phyloP scores from a whole-genome alignment of 179 eudicot genomes.

The Camellia oleifera region DNA sequence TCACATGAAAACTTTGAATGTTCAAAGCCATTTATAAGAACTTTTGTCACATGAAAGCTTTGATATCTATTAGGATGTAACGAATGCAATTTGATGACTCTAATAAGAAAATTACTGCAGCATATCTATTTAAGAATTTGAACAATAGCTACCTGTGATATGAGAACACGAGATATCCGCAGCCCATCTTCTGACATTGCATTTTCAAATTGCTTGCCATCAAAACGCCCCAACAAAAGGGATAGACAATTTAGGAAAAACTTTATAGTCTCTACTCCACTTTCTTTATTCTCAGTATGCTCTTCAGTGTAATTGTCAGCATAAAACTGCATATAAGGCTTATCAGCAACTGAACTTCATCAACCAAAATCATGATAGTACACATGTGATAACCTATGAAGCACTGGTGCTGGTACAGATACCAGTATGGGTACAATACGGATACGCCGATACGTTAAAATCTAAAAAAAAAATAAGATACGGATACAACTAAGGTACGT shows the following conservation, averaged over 20 bases:
- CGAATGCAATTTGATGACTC: no score
- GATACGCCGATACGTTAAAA: no score
- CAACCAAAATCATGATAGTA: not conserved
- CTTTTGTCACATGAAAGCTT: not conserved
- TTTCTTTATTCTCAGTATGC: conserved; percentile 36
- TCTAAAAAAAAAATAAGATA: no score
- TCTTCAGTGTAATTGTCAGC: conserved; percentile 46
- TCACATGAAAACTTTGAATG: not conserved
- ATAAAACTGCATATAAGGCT: conserved; percentile 50
- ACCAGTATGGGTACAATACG: no score
- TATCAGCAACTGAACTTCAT: conserved; percentile 9
- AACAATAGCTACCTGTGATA: conserved; percentile 53
- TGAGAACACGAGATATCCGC: conserved; percentile 47
- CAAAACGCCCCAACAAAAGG: conserved; percentile 65
- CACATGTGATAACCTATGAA: no score
- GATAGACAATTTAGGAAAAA: conserved; percentile 73
- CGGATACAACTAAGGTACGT: no score
- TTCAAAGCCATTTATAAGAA: not conserved
- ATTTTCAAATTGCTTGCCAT: conserved; percentile 49
- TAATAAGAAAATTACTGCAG: not conserved
- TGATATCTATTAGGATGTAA: not conserved
- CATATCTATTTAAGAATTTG: not conserved
- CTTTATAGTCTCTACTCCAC: conserved; percentile 54
- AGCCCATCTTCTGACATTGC: conserved; percentile 44
- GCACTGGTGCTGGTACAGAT: no score